Evolutionary conservation across 345 rosid genomes (phyloP).

Genomic region (Aquilaria malaccensis): DNA sequence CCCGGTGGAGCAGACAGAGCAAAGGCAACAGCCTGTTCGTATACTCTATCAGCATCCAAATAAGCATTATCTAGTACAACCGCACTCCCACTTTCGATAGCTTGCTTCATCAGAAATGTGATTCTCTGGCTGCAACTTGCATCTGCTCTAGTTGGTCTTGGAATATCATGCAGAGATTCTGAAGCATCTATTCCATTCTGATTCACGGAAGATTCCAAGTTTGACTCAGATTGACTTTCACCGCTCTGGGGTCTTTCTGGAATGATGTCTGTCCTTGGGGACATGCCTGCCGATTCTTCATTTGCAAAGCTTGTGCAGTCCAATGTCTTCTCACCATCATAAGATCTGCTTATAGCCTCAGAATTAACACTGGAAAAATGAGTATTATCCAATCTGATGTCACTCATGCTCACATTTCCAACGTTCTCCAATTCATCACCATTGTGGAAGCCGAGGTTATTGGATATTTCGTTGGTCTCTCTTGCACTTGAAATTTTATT

Average conservation of each 20-base stretch:
- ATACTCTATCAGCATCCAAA: conserved; percentile 57
- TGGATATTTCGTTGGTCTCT: conserved; percentile 3
- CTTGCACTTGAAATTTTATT: conserved; percentile 15
- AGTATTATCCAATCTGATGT: conserved; percentile 2
- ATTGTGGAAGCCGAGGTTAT: conserved; percentile 2
- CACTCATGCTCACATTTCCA: conserved; percentile 4
- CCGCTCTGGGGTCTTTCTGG: conserved; percentile 8
- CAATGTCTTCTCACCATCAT: conserved; percentile 11
- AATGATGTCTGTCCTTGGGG: conserved; percentile 5
- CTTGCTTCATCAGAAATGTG: conserved; percentile 46
- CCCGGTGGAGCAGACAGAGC: conserved; percentile 52
- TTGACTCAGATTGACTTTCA: conserved; percentile 9
- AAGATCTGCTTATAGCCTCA: conserved; percentile 15
- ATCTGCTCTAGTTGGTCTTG: conserved; percentile 7
- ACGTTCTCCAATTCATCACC: conserved; percentile 8
- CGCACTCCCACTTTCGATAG: conserved; percentile 69
- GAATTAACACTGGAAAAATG: conserved; percentile 8
- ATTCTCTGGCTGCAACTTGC: conserved; percentile 31
- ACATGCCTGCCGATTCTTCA: conserved; percentile 14
- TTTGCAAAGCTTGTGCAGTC: conserved; percentile 4
- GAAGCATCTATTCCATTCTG: conserved; percentile 15
- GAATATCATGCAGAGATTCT: conserved; percentile 21
- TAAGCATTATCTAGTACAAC: conserved; percentile 35
- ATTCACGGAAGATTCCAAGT: not conserved
- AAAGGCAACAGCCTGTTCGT: conserved; percentile 47